These are phyloP conservation scores for Avena sativa DNA, from an alignment of 176 grass and related monocot genomes.

Conservation along the genomic window DNA sequence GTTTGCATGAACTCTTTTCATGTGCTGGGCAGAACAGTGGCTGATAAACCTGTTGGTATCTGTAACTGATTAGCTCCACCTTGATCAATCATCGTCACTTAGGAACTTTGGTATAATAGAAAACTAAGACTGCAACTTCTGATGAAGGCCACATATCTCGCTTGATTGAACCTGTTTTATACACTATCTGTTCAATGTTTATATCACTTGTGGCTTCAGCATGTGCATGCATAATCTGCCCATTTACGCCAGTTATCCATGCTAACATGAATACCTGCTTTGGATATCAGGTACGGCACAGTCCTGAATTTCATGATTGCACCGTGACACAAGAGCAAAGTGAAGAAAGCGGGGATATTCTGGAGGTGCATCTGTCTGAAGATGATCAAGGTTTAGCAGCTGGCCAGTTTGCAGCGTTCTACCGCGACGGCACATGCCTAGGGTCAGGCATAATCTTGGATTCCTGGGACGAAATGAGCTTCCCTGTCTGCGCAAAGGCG, in stretches of 20 bases:
- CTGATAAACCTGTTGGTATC: neutral
- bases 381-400: constrained; percentile 95
- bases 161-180: neutral
- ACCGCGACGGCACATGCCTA: constrained; percentile 58
- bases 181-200: neutral
- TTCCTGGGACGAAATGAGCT: constrained; percentile 68
- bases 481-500: constrained; percentile 79
- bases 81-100: neutral
- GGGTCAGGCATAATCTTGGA: constrained; percentile 89
- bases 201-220: neutral
- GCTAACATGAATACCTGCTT: constrained; percentile 4
- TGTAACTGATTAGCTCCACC: neutral
- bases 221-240: neutral
- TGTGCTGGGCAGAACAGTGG: neutral
- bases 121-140: neutral
- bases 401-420: constrained; percentile 91
- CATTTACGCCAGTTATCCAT: neutral
- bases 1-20: neutral
- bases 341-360: constrained; percentile 46
- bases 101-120: neutral
- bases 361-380: constrained; percentile 71
- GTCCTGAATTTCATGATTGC: constrained; percentile 86
- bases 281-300: constrained; percentile 67
- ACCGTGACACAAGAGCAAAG: constrained; percentile 45
- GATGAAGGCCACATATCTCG: neutral